Percentiles rank a stretch among this genome's conserved stretches.
Conservation (phyloP, 1,284 basidiomycete species). For the Uromyces viciae-fabae region DNA sequence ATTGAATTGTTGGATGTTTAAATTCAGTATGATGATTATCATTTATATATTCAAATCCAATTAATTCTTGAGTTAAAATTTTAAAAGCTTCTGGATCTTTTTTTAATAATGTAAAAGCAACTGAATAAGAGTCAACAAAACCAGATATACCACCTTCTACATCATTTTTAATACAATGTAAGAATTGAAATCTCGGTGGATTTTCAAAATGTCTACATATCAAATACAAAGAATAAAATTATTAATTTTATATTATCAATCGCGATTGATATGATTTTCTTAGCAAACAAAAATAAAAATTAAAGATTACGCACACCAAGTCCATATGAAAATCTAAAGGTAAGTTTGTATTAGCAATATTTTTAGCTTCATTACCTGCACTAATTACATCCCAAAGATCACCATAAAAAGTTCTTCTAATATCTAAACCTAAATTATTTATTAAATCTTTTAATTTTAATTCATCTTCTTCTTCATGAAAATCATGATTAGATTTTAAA, state of each 20-base stretch:
- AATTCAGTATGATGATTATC: slow-evolving; percentile 78
- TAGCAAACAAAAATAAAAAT: too few relatives aligned
- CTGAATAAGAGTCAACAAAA: slow-evolving; percentile 78
- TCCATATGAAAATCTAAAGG: slow-evolving; percentile 90
- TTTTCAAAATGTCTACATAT: slow-evolving; percentile 65
- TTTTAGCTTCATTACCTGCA: slow-evolving; percentile 66
- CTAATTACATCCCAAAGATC: slow-evolving; percentile 82
- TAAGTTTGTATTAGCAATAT: slow-evolving; percentile 92
- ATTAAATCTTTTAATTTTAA: slow-evolving; percentile 70
- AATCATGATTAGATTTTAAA: slow-evolving; percentile 61
- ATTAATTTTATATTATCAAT: too few relatives aligned
- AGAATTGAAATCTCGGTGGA: slow-evolving; percentile 83
- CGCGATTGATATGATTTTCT: too few relatives aligned
- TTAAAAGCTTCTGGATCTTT: slow-evolving; percentile 63
- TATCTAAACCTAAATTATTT: slow-evolving; percentile 64
- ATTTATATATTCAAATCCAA: slow-evolving; percentile 87
- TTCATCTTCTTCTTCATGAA: slow-evolving; percentile 56
- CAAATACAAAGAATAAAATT: background rate
- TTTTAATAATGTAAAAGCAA: slow-evolving; percentile 64
- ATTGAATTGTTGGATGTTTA: slow-evolving; percentile 75
- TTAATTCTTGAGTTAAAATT: slow-evolving; percentile 63
- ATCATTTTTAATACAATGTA: slow-evolving; percentile 77
- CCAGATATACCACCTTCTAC: slow-evolving; percentile 79
- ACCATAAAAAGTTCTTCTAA: slow-evolving; percentile 88
- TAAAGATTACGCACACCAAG: slow-evolving; percentile 65